Conservation (phyloP, 1,139 yeast species). For the Zygoascus sp. region DNA sequence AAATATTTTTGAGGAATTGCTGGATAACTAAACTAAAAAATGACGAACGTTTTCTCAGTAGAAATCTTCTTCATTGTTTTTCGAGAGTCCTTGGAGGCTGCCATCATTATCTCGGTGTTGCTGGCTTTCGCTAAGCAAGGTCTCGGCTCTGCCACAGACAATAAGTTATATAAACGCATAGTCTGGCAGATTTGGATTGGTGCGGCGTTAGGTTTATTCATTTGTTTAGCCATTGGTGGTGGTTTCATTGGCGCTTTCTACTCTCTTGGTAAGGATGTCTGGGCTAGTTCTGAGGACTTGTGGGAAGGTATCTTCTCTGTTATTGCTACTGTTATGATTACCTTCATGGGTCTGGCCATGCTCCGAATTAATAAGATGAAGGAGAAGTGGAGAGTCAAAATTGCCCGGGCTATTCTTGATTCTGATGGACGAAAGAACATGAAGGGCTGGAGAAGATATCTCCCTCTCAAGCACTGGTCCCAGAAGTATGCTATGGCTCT, state of each 20-base stretch:
- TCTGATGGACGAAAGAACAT: constrained; percentile 28
- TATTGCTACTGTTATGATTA: constrained; percentile 77
- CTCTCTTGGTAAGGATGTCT: constrained; percentile 70
- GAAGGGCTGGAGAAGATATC: constrained; percentile 28
- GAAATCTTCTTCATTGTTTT: constrained; percentile 75
- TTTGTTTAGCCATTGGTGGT: constrained; percentile 77
- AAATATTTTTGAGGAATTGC: neutral
- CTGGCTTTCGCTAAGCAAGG: constrained; percentile 88
- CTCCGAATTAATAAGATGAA: constrained; percentile 85
- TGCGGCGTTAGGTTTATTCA: constrained; percentile 59
- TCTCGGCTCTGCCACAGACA: constrained; percentile 43
- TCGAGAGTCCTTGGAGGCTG: constrained; percentile 88
- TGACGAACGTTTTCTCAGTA: constrained; percentile 40
- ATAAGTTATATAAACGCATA: constrained; percentile 53
- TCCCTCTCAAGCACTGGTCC: constrained; percentile 36
- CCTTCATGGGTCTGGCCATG: constrained; percentile 91
- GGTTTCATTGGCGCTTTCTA: constrained; percentile 88
- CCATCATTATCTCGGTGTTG: constrained; percentile 82
- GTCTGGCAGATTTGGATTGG: constrained; percentile 79
- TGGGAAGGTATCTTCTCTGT: constrained; percentile 91
- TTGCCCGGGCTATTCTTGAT: constrained; percentile 65
- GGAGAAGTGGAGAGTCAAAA: constrained; percentile 87
- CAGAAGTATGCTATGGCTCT: constrained; percentile 71
- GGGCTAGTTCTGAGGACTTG: constrained; percentile 82
- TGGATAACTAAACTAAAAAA: constrained; percentile 13